These are phyloP conservation scores for Dryas alaskensis DNA, from an alignment of 306 rosid genomes.

Conservation along the genomic window DNA sequence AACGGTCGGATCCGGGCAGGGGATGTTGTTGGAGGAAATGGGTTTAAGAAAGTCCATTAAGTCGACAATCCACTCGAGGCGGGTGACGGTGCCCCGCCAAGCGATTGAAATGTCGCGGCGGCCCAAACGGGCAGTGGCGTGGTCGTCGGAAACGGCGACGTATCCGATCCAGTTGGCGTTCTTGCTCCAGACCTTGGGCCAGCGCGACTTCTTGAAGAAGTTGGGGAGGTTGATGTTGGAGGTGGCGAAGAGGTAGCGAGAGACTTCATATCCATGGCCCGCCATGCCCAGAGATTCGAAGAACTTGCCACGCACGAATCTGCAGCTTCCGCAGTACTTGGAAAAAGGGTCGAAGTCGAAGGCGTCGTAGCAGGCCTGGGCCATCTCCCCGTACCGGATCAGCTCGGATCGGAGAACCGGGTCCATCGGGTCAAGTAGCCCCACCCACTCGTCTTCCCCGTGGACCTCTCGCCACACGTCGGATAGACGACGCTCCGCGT, in stretches of 20 bases:
- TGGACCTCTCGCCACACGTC: constrained; percentile 68
- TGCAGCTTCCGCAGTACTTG: constrained; percentile 77
- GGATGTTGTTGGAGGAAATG: constrained; percentile 33
- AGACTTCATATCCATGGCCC: constrained; percentile 42
- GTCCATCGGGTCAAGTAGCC: constrained; percentile 71
- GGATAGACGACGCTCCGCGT: constrained; percentile 13
- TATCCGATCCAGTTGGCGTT: constrained; percentile 88
- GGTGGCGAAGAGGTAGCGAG: constrained; percentile 77
- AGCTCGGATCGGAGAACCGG: constrained; percentile 58
- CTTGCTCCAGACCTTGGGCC: constrained; percentile 76
- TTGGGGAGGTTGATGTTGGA: constrained; percentile 57
- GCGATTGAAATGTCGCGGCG: constrained; percentile 68
- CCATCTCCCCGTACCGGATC: constrained; percentile 83
- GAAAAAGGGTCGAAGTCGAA: constrained; percentile 81
- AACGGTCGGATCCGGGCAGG: constrained; percentile 52
- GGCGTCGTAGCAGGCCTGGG: constrained; percentile 83
- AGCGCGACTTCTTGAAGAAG: constrained; percentile 71
- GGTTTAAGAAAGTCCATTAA: constrained; percentile 62
- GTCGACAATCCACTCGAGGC: constrained; percentile 70
- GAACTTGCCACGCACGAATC: constrained; percentile 42
- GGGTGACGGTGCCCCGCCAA: constrained; percentile 78
- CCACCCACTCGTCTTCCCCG: constrained; percentile 67
- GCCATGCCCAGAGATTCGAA: constrained; percentile 36
- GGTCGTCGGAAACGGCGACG: constrained; percentile 69
- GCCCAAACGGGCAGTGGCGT: constrained; percentile 38